Evolutionary conservation across 768 basidiomycete genomes (phyloP).

Genomic region (Lactifluus pinguis): DNA sequence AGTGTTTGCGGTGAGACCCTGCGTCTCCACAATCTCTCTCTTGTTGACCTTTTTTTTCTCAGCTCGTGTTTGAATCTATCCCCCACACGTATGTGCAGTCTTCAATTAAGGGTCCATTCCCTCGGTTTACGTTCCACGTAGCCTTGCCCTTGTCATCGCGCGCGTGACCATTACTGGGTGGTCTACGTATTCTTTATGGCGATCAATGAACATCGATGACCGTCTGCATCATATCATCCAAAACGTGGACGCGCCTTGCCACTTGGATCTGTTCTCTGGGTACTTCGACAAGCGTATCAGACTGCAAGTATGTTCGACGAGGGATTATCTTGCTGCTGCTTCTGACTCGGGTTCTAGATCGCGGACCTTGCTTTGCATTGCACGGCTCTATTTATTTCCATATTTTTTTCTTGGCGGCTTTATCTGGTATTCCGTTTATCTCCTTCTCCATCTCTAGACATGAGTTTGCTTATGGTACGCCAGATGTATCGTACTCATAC

Average conservation of each 20-base stretch:
- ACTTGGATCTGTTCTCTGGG: conserved; percentile 36
- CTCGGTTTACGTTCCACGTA: conserved; percentile 16
- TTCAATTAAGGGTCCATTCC: background rate
- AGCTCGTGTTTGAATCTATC: conserved; percentile 42
- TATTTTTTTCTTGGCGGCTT: conserved; percentile 38
- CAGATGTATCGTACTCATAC: conserved; percentile 40
- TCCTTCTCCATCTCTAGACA: background rate
- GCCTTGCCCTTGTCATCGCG: conserved; percentile 40
- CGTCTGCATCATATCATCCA: conserved; percentile 33
- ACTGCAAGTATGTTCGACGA: conserved; percentile 32
- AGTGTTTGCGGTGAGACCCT: conserved; percentile 15
- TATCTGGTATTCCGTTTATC: conserved; percentile 28
- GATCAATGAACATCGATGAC: conserved; percentile 29
- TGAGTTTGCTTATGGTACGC: background rate
- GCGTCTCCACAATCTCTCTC: background rate
- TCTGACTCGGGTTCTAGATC: conserved; percentile 28
- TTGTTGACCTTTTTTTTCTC: background rate
- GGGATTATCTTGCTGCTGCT: background rate
- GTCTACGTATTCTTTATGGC: conserved; percentile 44
- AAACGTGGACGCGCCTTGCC: conserved; percentile 37
- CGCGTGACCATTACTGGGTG: conserved; percentile 40
- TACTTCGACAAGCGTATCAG: conserved; percentile 36
- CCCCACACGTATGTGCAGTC: conserved; percentile 39
- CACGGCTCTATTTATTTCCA: conserved; percentile 35
- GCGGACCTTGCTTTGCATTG: conserved; percentile 39